A percentile compares a stretch with the other conserved stretches of the same genome.
phyloP scores from a whole-genome alignment of 148 eudicot species.

The Rhododendron simsii region DNA sequence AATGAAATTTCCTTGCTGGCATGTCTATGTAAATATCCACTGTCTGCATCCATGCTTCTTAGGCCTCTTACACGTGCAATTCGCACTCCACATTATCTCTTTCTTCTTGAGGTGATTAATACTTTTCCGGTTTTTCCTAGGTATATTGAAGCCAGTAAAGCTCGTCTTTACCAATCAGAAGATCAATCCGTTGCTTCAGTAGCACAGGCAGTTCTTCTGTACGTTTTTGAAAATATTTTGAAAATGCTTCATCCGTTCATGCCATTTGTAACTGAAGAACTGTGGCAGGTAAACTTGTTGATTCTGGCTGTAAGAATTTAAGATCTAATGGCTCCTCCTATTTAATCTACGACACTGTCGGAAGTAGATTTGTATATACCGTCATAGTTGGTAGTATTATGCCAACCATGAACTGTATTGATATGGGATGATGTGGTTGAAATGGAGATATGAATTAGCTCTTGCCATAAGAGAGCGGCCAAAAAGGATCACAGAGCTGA shows the following conservation, averaged over 20 bases:
- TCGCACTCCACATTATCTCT: not conserved
- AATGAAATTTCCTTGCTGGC: not conserved
- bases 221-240: constrained; percentile 76
- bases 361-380: not conserved
- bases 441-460: not conserved
- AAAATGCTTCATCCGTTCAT: constrained; percentile 93
- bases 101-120: not conserved
- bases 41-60: not conserved
- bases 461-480: not conserved
- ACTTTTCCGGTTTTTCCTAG: constrained; percentile 26
- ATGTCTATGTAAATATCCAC: not conserved
- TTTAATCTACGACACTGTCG: not conserved
- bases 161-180: constrained; percentile 73
- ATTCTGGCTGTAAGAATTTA: not conserved
- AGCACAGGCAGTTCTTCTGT: constrained; percentile 83
- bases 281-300: constrained; percentile 78
- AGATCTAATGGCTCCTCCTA: not conserved
- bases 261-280: constrained; percentile 98
- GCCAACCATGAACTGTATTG: not conserved
- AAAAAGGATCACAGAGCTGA: not conserved
- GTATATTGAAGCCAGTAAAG: constrained; percentile 99
- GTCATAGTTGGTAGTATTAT: not conserved
- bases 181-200: constrained; percentile 39
- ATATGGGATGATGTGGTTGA: not conserved
- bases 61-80: not conserved